Evolutionary conservation across 495 filamentous ascomycete genomes (phyloP).

Genomic region (Xylaria acuta): DNA sequence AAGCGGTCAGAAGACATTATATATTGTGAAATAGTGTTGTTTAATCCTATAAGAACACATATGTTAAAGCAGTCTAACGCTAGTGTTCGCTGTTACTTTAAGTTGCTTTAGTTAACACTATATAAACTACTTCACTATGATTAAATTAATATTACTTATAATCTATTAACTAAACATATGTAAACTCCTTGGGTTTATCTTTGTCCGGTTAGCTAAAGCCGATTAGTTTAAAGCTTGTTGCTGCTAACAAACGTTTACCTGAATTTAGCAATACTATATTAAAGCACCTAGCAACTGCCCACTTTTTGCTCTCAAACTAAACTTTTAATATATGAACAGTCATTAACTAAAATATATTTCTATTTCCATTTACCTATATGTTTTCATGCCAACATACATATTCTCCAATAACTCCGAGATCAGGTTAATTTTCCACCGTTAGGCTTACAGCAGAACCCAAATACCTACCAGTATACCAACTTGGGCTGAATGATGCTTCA

Average conservation of each 20-base stretch:
- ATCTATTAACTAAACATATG: too few relatives aligned
- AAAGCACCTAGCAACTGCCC: too few relatives aligned
- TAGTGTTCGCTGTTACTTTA: too few relatives aligned
- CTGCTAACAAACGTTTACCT: too few relatives aligned
- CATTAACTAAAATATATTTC: neutral
- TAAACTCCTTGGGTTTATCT: too few relatives aligned
- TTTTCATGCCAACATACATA: neutral
- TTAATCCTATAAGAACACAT: too few relatives aligned
- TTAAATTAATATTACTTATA: too few relatives aligned
- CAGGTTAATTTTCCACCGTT: neutral
- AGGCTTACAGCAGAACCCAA: neutral
- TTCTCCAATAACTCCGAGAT: neutral
- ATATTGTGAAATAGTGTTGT: neutral
- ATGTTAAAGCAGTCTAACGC: too few relatives aligned
- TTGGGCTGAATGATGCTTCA: neutral
- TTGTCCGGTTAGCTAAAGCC: neutral
- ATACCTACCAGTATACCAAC: neutral
- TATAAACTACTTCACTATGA: too few relatives aligned
- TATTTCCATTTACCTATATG: neutral
- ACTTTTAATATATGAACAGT: neutral
- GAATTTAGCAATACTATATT: too few relatives aligned
- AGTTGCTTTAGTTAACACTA: too few relatives aligned
- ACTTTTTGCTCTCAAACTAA: too few relatives aligned
- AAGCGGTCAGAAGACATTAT: slow-evolving; percentile 12
- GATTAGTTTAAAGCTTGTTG: neutral